A percentile compares a stretch with the other conserved stretches of the same genome.
Evolutionary conservation across 2,329 filamentous ascomycete species (phyloP).

Genomic region (Fusarium transvaalense): DNA sequence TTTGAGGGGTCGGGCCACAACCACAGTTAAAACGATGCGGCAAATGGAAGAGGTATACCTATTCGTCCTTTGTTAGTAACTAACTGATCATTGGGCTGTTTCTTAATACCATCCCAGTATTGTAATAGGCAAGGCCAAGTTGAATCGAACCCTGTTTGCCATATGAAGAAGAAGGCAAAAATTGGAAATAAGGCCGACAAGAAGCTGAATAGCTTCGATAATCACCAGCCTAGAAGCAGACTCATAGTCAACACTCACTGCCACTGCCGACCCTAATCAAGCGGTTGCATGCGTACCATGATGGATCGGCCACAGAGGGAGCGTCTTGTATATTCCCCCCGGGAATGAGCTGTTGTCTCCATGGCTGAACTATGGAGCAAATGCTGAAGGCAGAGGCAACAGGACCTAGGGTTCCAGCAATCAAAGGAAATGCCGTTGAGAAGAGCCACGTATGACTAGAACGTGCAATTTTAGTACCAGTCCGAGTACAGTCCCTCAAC

Average conservation of each 20-base stretch:
- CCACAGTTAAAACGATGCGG: background rate
- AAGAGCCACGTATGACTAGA: constrained; percentile 1
- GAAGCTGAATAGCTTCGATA: background rate
- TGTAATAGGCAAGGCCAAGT: background rate
- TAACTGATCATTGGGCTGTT: background rate
- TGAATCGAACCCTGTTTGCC: background rate
- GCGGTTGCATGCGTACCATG: background rate
- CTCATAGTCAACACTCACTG: background rate
- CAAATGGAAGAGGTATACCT: constrained; percentile 2
- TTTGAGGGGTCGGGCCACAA: background rate
- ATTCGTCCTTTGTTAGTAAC: background rate
- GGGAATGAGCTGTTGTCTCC: background rate
- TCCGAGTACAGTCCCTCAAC: too few relatives aligned
- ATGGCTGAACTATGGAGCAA: background rate
- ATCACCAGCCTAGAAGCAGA: background rate
- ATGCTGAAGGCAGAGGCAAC: constrained; percentile 10
- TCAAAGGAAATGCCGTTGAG: constrained; percentile 4
- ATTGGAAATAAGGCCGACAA: background rate
- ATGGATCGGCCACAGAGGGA: background rate
- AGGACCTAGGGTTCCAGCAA: constrained; percentile 5
- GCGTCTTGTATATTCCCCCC: background rate
- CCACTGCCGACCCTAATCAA: too few relatives aligned
- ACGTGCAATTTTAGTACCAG: too few relatives aligned
- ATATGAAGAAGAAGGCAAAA: background rate
- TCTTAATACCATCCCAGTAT: background rate